phyloP scores from a whole-genome alignment of 331 rosid genomes.

The Cydonia oblonga region DNA sequence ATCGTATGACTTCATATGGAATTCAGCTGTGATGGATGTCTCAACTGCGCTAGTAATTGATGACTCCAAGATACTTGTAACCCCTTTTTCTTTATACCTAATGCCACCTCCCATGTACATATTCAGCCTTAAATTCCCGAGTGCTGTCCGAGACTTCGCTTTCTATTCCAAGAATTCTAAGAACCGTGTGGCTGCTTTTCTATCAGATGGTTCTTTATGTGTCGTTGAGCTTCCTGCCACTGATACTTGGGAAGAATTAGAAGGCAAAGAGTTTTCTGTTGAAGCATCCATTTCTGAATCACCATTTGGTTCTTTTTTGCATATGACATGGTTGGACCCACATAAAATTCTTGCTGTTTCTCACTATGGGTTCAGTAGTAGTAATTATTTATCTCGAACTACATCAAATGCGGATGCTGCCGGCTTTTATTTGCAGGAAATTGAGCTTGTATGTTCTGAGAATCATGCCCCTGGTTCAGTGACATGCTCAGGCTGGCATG shows the following conservation, averaged over 20 bases:
- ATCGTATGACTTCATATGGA: slow-evolving; percentile 63
- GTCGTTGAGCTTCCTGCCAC: slow-evolving; percentile 65
- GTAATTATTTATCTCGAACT: slow-evolving; percentile 26
- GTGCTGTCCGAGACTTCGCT: slow-evolving; percentile 54
- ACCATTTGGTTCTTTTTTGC: slow-evolving; percentile 51
- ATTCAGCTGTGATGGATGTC: slow-evolving; percentile 60
- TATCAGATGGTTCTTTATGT: slow-evolving; percentile 68
- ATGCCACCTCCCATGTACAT: slow-evolving; percentile 91
- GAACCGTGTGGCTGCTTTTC: slow-evolving; percentile 56
- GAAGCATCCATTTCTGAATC: slow-evolving; percentile 43
- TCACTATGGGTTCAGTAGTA: slow-evolving; percentile 55
- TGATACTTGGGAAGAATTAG: slow-evolving; percentile 90
- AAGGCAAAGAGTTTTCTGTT: slow-evolving; percentile 58
- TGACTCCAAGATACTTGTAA: slow-evolving; percentile 51
- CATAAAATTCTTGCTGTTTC: slow-evolving; percentile 61
- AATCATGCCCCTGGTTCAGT: slow-evolving; percentile 53
- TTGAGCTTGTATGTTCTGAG: slow-evolving; percentile 64
- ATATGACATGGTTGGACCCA: slow-evolving; percentile 75
- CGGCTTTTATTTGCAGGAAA: slow-evolving; percentile 71
- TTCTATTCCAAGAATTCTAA: slow-evolving; percentile 52
- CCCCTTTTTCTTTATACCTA: slow-evolving; percentile 59
- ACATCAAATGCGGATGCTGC: slow-evolving; percentile 24
- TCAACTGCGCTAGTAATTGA: slow-evolving; percentile 70
- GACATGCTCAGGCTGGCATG: slow-evolving; percentile 82
- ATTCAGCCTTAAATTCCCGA: slow-evolving; percentile 61